Evolutionary conservation across 2,329 filamentous ascomycete genomes (phyloP), one percentile per base, ranked within the genome.

Genomic region (Epichloe amarillans): DNA sequence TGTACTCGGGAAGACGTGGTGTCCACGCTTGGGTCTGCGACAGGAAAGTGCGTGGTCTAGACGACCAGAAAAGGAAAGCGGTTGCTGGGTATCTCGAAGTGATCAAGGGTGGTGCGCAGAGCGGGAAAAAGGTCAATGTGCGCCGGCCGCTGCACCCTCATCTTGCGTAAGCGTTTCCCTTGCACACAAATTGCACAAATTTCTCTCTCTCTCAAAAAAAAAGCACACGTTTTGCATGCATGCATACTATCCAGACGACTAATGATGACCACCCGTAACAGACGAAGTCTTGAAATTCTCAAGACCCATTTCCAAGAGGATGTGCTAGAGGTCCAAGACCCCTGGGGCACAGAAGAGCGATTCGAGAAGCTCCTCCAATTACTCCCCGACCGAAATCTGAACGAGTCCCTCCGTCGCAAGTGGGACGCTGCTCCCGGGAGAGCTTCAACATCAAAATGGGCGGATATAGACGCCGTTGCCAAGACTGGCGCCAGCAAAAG

Each of bases 1-100:
- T 98, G 6, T 98, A 98, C 68, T 98, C 93, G 0, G 93, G 93
- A 58, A 85, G 93, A 67, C 82, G 93, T 76, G 93, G 93, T 71
- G 90, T 87, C 33, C 93, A 98, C 81, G 93, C 93, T 5, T 98
- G 93, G 93, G 86, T 98, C 11, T 97, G 91, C 64, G 93, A 98
- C 66, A 87, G 85, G 62, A 83, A 84, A 52, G 93, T 90, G 0
- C 80, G 93, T 52, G 76, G 76, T 36, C 79, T 98, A 72, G 86
- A 95, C 56, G 93, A 98, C 60, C 79, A 85, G 59, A 89, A 87
- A 68, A 80, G 93, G 50, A 82, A 82, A 58, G 86, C 90, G 0
- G 84, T 98, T 54, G 88, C 88, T 0, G 83, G 86, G 21, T 98
- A 97, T 63, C 75, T 98, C 14, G 90, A 96, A 61, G 77, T 97